Base-by-base conservation (phyloP, 345 rosid genomes). In the Aethionema arabicum region DNA sequence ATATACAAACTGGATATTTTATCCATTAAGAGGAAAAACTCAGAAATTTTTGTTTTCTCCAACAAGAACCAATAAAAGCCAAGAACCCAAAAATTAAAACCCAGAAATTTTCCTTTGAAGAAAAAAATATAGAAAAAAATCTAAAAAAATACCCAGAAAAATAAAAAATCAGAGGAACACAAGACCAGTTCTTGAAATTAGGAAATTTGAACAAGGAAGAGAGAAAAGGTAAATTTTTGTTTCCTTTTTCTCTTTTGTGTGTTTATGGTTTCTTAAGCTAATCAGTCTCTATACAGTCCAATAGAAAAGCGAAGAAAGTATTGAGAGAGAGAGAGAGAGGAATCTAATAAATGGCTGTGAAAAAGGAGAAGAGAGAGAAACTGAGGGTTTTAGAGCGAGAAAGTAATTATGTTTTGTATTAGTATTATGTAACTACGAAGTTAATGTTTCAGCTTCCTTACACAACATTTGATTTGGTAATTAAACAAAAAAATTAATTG, bases 271-370 rank as follows among this genome's bases (percentile, higher is more conserved):
- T 65, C 62, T 59, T 69, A 60, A 80, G 75, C 76, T 76, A 21
- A 76, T 67, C 78, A 79, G 77, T 80, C 77, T 80, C 62, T 58
- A 72, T 52, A 68, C 81, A 77, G 80, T 78, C 80, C 76, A 83
- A 82, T 68, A 74, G 73, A 82, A 76, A 78, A 75, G 78, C 68
- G 77, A 67, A 76, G 74, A 61, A 50, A 58, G 62, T 60, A 46
- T 55, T 61, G 73, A 48, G 52, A 21, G 67, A 46, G 35, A 21
- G 67, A 46, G 35, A 49, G 35, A 78, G 81, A 74, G 78, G 91
- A 83, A 85, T 80, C 87, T 83, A 72, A 80, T 74, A 76, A 88
- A 86, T 84, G 87, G 82, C 54, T 66, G 76, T 70, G 66, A 57
- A 76, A 63, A 72, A 60, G 66, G 57, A 52, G 38, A 43, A 44